Conservation (phyloP, 106 monocot genomes). For the Dendrobium huoshanense region DNA sequence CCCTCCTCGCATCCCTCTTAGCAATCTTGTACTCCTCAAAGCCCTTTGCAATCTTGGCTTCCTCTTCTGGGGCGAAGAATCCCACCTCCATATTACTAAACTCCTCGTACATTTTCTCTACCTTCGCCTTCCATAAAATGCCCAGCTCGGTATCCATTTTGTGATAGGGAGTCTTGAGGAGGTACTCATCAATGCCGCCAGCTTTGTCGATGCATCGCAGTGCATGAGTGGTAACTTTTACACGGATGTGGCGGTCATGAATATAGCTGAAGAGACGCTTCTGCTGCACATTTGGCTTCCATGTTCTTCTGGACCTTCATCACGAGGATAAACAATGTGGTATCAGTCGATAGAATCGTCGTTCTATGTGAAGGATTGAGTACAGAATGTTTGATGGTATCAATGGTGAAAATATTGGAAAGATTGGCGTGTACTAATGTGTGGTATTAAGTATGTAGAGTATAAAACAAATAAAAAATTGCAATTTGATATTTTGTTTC, state of each 20-base stretch:
- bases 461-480: no score
- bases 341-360: neutral
- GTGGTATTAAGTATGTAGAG: no score
- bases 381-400: neutral
- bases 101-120: slow-evolving; percentile 76
- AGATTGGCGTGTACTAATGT: neutral
- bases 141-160: slow-evolving; percentile 89
- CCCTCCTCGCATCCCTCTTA: slow-evolving; percentile 33
- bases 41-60: slow-evolving; percentile 50
- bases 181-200: slow-evolving; percentile 92
- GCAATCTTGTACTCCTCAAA: slow-evolving; percentile 40
- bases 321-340: neutral
- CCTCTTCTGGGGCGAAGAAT: slow-evolving; percentile 63
- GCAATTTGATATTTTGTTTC: no score
- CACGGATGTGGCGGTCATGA: slow-evolving; percentile 64
- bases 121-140: slow-evolving; percentile 72
- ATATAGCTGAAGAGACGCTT: slow-evolving; percentile 93
- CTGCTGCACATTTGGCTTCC: slow-evolving; percentile 98
- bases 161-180: slow-evolving; percentile 78
- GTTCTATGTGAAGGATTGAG: neutral
- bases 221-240: slow-evolving; percentile 89
- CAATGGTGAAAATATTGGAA: neutral
- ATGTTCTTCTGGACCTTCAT: slow-evolving; percentile 54
- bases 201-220: slow-evolving; percentile 92
- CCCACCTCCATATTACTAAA: slow-evolving; percentile 61